phyloP scores from a whole-genome alignment of 148 eudicot species.

The Pharnaceum exiguum region DNA sequence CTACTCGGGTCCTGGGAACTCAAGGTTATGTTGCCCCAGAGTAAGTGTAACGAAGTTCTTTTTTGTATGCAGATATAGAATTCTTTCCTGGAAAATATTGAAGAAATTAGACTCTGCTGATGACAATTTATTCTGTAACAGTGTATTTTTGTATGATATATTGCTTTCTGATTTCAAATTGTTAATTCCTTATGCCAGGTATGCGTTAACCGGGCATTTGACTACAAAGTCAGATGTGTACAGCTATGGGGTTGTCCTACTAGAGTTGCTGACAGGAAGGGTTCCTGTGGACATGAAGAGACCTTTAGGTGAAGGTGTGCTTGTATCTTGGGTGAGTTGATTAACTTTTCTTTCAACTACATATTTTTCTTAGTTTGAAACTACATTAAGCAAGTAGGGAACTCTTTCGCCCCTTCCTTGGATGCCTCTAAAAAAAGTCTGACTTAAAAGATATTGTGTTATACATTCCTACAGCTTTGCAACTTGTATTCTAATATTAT shows the following conservation, averaged over 20 bases:
- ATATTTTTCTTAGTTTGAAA: background rate
- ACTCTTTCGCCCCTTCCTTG: background rate
- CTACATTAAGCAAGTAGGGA: background rate
- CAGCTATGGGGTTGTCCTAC: constrained; percentile 91
- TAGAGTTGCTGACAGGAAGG: constrained; percentile 90
- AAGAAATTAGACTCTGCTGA: background rate
- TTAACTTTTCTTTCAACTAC: background rate
- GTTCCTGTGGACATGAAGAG: constrained; percentile 91
- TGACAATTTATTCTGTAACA: background rate
- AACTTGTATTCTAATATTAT: too few species aligned
- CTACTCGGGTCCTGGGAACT: constrained; percentile 92
- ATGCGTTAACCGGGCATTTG: constrained; percentile 89
- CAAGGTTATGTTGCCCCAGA: constrained; percentile 99
- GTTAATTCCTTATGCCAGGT: constrained; percentile 54
- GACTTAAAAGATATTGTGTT: too few species aligned
- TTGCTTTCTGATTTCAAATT: background rate
- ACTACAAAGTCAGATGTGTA: constrained; percentile 96
- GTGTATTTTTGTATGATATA: too few species aligned
- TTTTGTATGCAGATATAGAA: background rate
- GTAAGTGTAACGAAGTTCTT: constrained; percentile 33
- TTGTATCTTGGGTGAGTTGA: constrained; percentile 84
- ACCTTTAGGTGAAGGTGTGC: constrained; percentile 80
- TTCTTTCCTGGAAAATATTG: background rate
- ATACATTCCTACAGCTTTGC: too few species aligned
- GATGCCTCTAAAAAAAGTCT: too few species aligned